Evolutionary conservation across 2,329 filamentous ascomycete species (phyloP).

Genomic region (Plectosphaerella sp.): DNA sequence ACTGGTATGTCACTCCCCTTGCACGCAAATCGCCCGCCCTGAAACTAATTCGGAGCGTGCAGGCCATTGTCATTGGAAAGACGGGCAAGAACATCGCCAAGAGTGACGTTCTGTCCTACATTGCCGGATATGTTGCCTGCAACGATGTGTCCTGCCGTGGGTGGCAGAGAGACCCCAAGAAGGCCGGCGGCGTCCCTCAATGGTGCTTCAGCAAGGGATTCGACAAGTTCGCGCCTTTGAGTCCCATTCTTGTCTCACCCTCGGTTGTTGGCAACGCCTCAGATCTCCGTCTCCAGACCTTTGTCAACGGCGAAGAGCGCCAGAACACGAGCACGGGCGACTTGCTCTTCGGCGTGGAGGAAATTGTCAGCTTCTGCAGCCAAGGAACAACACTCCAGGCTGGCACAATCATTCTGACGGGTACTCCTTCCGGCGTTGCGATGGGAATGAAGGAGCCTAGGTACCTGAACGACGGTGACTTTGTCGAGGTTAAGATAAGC

Average conservation of each 20-base stretch:
- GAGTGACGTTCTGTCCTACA: conserved; percentile 36
- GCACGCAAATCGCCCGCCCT: neutral
- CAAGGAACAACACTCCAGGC: conserved; percentile 44
- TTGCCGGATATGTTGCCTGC: conserved; percentile 39
- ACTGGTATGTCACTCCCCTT: conserved; percentile 22
- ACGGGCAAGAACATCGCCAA: conserved; percentile 46
- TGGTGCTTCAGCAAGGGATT: conserved; percentile 54
- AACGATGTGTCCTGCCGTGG: conserved; percentile 54
- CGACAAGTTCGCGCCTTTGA: conserved; percentile 51
- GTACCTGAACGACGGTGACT: conserved; percentile 36
- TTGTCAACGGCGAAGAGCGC: conserved; percentile 45
- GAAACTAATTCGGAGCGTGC: neutral
- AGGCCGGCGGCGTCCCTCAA: conserved; percentile 34
- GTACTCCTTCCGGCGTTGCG: conserved; percentile 43
- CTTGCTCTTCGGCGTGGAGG: conserved; percentile 44
- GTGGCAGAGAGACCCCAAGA: conserved; percentile 45
- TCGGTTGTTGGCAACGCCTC: conserved; percentile 21
- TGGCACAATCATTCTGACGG: conserved; percentile 46
- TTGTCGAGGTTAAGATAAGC: conserved; percentile 36
- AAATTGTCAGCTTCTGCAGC: conserved; percentile 40
- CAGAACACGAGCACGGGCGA: conserved; percentile 43
- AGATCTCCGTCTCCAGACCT: conserved; percentile 25
- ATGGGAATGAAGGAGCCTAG: conserved; percentile 38
- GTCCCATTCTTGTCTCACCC: conserved; percentile 36
- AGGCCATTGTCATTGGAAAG: conserved; percentile 47